Evolutionary conservation across 257 asterid species (phyloP), one percentile per base, ranked within the genome.

Genomic region (Cordia subcordata): DNA sequence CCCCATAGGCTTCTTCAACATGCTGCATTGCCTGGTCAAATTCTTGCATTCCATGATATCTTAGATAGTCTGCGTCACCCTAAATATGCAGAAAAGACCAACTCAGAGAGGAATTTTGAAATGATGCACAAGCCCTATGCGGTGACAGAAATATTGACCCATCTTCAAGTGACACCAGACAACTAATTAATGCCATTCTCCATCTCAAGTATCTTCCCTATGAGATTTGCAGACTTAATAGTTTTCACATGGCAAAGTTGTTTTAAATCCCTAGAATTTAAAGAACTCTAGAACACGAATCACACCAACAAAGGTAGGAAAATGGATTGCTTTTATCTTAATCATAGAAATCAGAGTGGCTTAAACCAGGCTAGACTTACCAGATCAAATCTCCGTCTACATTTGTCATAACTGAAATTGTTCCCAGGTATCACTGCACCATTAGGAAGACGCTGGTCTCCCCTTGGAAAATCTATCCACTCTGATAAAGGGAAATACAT

Each of bases 401-500:
- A 93, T 78, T 89, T 93, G 77, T 93, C 99, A 68, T 67, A 93
- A 69, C 97, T 89, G 80, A 59, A 62, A 68, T 69, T 69, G 68
- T 93, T 93, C 69, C 99, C 99, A 8, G 81, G 82, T 62, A 86
- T 55, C 42, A 86, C 33, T 73, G 51, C 51, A 10, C 98, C 98
- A 76, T 82, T 82, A 54, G 93, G 75, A 80, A 86, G 98, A 73
- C 60, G 82, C 70, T 82, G 95, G 22, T 83, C 89, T 21, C 75
- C 88, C 77, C 99, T 86, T 17, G 99, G 99, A 75, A 93, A 93
- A 81, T 93, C 99, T 64, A 93, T 93, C 99, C 99, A 93, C 76
- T 93, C 99, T 93, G 90, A 53, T 57, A 59, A 68, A 52, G 46
- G 49, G 20, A 65, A 47, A 23, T 47, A 19, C 57, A 63, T 12